A percentile compares a stretch with the other conserved stretches of the same genome.
These are phyloP conservation scores for Populus trichocarpa DNA, from an alignment of 441 rosid genomes.

Conservation along the genomic window DNA sequence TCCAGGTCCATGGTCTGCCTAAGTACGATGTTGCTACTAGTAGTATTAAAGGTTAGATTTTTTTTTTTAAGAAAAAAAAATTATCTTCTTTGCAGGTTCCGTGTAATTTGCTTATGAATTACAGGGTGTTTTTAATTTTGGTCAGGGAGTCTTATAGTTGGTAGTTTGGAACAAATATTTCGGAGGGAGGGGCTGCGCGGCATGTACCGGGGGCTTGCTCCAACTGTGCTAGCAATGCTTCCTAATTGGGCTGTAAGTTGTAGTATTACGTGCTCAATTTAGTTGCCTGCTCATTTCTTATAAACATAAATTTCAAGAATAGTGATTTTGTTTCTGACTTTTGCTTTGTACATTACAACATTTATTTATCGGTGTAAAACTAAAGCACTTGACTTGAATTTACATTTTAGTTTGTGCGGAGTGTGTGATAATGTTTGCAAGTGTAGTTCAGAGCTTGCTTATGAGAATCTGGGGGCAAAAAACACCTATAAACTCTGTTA, in stretches of 20 bases:
- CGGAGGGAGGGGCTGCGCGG: slow-evolving; percentile 75
- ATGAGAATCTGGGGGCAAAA: background rate
- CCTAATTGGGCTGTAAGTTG: slow-evolving; percentile 94
- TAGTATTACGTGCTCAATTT: background rate
- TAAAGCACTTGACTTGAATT: background rate
- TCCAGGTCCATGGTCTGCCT: slow-evolving; percentile 91
- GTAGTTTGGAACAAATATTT: slow-evolving; percentile 60
- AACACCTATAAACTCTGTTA: background rate
- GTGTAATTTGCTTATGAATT: background rate
- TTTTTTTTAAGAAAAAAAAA: too few species aligned
- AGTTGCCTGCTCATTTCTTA: background rate
- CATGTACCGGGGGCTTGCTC: slow-evolving; percentile 86
- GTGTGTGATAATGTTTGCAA: background rate
- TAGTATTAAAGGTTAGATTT: slow-evolving; percentile 45
- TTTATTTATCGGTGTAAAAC: background rate
- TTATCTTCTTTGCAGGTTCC: background rate
- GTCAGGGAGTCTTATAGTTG: slow-evolving; percentile 75
- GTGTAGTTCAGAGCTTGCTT: background rate
- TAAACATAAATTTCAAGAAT: background rate
- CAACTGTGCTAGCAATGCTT: slow-evolving; percentile 83
- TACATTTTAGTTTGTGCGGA: background rate
- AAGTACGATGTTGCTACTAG: slow-evolving; percentile 28
- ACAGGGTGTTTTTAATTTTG: slow-evolving; percentile 1
- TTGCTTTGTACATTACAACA: background rate
- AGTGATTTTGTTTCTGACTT: background rate